These are phyloP conservation scores for Leucosporidium scottii DNA, from an alignment of 768 basidiomycete species.

Conservation along the genomic window DNA sequence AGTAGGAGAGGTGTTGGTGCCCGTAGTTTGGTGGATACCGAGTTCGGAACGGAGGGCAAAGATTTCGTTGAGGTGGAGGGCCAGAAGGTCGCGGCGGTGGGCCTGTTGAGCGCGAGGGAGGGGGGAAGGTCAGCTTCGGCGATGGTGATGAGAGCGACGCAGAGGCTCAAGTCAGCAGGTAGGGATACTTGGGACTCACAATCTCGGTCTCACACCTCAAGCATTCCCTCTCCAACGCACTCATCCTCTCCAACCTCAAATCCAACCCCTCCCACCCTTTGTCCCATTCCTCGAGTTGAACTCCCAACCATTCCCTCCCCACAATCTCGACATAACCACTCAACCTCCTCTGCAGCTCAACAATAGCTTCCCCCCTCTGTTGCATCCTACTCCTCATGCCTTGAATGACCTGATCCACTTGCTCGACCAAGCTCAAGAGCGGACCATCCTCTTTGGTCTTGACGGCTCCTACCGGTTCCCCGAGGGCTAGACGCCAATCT, in stretches of 20 bases:
- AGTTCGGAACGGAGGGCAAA: constrained; percentile 78
- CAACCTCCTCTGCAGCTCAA: constrained; percentile 9
- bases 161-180: constrained; percentile 1
- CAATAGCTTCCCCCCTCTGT: constrained; percentile 37
- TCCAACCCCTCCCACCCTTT: constrained; percentile 52
- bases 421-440: background rate
- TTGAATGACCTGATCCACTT: constrained; percentile 42
- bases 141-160: background rate
- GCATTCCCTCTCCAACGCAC: constrained; percentile 73
- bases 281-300: constrained; percentile 29
- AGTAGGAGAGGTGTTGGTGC: constrained; percentile 34
- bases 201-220: constrained; percentile 80
- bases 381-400: constrained; percentile 46
- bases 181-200: constrained; percentile 47
- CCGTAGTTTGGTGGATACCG: constrained; percentile 49
- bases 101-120: constrained; percentile 44
- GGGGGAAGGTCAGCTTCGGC: background rate
- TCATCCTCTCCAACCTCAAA: constrained; percentile 72
- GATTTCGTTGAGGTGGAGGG: constrained; percentile 61
- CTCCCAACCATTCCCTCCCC: constrained; percentile 7
- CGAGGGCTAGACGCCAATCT: constrained; percentile 56
- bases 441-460: constrained; percentile 48
- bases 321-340: constrained; percentile 3
- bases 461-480: constrained; percentile 49
- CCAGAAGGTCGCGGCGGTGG: constrained; percentile 61